A percentile compares a stretch with the other conserved stretches of the same genome.
Evolutionary conservation across 768 basidiomycete genomes (phyloP).

Genomic region (Sporobolomyces roseus): DNA sequence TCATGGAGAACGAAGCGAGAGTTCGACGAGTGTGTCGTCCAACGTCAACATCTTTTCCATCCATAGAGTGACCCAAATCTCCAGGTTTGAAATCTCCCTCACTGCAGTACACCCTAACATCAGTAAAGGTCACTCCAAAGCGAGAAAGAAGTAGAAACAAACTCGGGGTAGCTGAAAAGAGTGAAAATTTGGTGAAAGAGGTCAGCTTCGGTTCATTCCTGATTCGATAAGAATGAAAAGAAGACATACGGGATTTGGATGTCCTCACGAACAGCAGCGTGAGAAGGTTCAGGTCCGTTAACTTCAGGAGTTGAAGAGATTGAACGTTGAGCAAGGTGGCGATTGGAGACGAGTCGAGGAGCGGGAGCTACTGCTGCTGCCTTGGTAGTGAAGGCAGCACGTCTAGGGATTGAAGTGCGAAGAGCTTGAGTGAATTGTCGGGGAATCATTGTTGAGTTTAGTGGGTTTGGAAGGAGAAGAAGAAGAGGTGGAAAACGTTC

Average conservation of each 20-base stretch:
- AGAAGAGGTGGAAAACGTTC: neutral
- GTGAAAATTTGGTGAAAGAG: neutral
- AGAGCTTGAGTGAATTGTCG: slow-evolving; percentile 20
- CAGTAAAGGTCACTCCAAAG: too few species aligned
- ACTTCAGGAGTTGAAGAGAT: slow-evolving; percentile 25
- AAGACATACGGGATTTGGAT: slow-evolving; percentile 40
- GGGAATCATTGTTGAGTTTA: slow-evolving; percentile 4
- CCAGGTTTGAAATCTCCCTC: slow-evolving; percentile 28
- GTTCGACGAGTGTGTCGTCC: slow-evolving; percentile 52
- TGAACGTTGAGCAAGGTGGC: slow-evolving; percentile 5
- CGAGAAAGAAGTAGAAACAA: neutral
- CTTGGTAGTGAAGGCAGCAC: neutral
- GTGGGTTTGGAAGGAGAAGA: neutral
- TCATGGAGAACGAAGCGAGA: slow-evolving; percentile 72
- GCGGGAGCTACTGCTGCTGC: neutral
- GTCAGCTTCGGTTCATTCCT: neutral
- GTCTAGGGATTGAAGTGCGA: slow-evolving; percentile 2
- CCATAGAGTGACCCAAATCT: slow-evolving; percentile 47
- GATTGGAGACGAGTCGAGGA: neutral
- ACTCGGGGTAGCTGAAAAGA: slow-evolving; percentile 37
- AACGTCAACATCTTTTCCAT: slow-evolving; percentile 45
- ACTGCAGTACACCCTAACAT: neutral
- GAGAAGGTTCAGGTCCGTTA: slow-evolving; percentile 44
- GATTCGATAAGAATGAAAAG: neutral
- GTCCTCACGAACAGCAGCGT: slow-evolving; percentile 44